Base-by-base conservation (phyloP, 2,329 filamentous ascomycete genomes). In the Ophiostoma perfectum region DNA sequence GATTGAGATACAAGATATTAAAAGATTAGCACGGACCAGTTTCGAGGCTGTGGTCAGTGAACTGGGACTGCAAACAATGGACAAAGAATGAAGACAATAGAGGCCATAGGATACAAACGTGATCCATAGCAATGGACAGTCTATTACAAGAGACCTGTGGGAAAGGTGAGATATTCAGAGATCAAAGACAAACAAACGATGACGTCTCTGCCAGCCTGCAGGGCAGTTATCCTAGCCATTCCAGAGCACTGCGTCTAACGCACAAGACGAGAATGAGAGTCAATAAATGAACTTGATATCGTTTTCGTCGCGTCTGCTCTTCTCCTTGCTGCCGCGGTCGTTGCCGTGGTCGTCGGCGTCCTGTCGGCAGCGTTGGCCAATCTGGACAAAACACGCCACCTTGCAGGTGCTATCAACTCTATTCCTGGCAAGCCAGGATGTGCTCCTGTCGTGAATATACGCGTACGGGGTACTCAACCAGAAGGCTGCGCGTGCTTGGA, bases 381-480 rank as follows among this genome's bases (percentile, higher is more conserved):
- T 66, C 41, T 69, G 55, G 58, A 41, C 58, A 64, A 64, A 66
- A 66, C 55, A 55, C 64, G 18, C n/a, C n/a, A 47, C 14, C 18
- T n/a, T 36, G 64, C 67, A 55, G 67, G n/a, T 65, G 44, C 27
- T 65, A 42, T 60, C 12, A 65, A 68, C 67, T 60, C 63, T 60
- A 38, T 14, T 12, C 27, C 55, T 18, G 38, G 18, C n/a, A 27
- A 27, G 7, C 49, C 27, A 27, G 18, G 49, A 55, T 27, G 11
- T 3, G 47, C 45, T 27, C 27, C 2, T 11, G 16, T n/a, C 49
- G 49, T n/a, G 7, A 27, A 4, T 11, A 55, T 9, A 4, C 3
- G 8, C 27, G 18, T n/a, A 5, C 12, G 7, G 6, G 7, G 4
- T 27, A 55, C 18, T 3, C 5, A 27, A 27, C 27, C 27, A 27